Percentiles rank a stretch among this genome's conserved stretches.
Conservation (phyloP, 352 stramenopile genomes). For the Phytophthora brassicae region DNA sequence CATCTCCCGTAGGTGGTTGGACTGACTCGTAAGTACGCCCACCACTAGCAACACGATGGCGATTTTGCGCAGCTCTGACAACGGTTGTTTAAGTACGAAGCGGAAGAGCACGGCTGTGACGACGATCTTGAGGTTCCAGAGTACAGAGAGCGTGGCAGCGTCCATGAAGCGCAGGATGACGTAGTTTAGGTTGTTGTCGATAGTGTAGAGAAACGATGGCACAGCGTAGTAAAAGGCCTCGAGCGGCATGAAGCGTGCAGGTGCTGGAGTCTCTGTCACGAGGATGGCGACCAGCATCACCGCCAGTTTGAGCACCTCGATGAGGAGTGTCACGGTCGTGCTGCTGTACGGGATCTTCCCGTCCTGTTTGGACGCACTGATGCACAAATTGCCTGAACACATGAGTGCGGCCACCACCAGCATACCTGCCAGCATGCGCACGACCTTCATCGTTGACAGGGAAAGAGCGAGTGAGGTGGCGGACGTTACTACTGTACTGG, state of each 20-base stretch:
- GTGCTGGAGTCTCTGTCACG: conserved; percentile 37
- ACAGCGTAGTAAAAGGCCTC: conserved; percentile 78
- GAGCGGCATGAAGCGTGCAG: conserved; percentile 45
- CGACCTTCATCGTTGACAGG: conserved; percentile 27
- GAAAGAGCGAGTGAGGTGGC: too few relatives aligned
- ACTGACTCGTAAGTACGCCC: conserved; percentile 81
- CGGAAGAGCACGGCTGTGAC: conserved; percentile 84
- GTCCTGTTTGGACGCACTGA: conserved; percentile 81
- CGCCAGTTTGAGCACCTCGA: conserved; percentile 80
- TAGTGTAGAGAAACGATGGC: conserved; percentile 82
- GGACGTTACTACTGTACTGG: too few relatives aligned
- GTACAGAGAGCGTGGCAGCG: conserved; percentile 81
- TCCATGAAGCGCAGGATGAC: conserved; percentile 87
- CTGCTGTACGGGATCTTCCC: conserved; percentile 81
- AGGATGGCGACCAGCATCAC: conserved; percentile 50
- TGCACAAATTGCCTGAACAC: conserved; percentile 81
- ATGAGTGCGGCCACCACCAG: conserved; percentile 65
- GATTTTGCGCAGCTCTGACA: conserved; percentile 74
- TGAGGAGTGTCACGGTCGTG: conserved; percentile 84
- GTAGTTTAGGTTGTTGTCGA: conserved; percentile 90
- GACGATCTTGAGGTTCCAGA: conserved; percentile 90
- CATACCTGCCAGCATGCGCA: conserved; percentile 65
- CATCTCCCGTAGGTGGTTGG: conserved; percentile 59
- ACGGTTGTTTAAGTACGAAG: conserved; percentile 69
- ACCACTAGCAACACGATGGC: conserved; percentile 77